Evolutionary conservation across 2,329 filamentous ascomycete species (phyloP), one percentile per base, ranked within the genome.

Genomic region (Chrysoporthe cubensis): DNA sequence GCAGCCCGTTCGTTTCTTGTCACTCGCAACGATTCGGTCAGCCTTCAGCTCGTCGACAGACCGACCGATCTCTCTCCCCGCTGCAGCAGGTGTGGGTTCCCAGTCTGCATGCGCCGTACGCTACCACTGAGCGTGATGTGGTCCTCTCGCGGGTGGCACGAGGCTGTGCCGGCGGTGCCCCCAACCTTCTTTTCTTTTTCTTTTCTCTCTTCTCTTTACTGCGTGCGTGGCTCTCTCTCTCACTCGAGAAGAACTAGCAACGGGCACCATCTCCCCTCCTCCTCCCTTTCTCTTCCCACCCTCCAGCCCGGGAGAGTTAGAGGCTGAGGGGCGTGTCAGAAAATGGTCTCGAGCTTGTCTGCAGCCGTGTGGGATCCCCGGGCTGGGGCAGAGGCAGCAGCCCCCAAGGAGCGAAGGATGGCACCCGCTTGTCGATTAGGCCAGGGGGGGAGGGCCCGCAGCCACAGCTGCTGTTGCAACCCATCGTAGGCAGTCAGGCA

Each of bases 381-480:
- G 18, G 50, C n/a, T 16, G 32, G 54, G 9, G n/a, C 26, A 52
- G 11, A 52, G 50, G 50, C 21, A 54, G 50, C 50, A 32, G 50
- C 50, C 50, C 50, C 26, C 50, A 34, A 54, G 50, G 50, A 54
- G 32, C 50, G 14, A 54, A 57, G 54, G 54, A 57, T 57, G 11
- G 26, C 32, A 34, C 8, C 32, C 34, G 34, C 18, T 40, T 14
- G 32, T 57, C 34, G 16, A 40, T 21, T 40, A 21, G 18, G 7
- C 16, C 1, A 11, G 34, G 34, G 34, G 34, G 34, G 11, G 9
- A 13, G 48, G 48, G n/a, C 26, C 37, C 37, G 37, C 37, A 40
- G 37, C 37, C 5, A 46, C 44, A 18, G 8, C 18, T 14, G 4
- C 44, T 46, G 8, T 5, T 46, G 44, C 1, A 46, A 46, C 34